phyloP scores from a whole-genome alignment of 2,329 filamentous ascomycete genomes.

The Fusarium buharicum region DNA sequence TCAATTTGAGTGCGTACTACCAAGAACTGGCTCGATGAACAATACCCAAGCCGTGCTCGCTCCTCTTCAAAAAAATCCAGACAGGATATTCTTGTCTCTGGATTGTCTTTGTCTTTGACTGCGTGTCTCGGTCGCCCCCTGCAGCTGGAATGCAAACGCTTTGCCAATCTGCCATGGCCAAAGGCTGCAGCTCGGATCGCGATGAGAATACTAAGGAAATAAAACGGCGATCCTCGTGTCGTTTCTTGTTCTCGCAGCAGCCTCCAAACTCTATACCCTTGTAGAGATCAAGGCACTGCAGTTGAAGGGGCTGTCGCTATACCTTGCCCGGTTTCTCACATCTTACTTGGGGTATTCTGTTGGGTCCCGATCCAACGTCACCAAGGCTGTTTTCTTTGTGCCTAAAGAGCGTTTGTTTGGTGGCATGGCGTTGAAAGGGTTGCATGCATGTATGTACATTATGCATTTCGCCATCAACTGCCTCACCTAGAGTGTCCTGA shows the following conservation, averaged over 20 bases:
- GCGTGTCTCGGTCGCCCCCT: slow-evolving; percentile 18
- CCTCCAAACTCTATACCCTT: slow-evolving; percentile 15
- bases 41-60: slow-evolving; percentile 2
- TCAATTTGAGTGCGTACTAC: slow-evolving; percentile 5
- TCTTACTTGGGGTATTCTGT: slow-evolving; percentile 23
- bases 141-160: slow-evolving; percentile 31
- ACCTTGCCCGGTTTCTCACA: slow-evolving; percentile 2
- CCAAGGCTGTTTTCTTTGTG: slow-evolving; percentile 21
- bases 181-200: neutral
- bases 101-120: slow-evolving; percentile 15
- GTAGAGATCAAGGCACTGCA: neutral
- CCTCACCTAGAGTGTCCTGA: slow-evolving; percentile 11
- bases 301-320: slow-evolving; percentile 14
- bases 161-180: slow-evolving; percentile 14
- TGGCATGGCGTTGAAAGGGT: slow-evolving; percentile 11
- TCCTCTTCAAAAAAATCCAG: slow-evolving; percentile 5
- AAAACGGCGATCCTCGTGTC: slow-evolving; percentile 3
- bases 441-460: too few species aligned
- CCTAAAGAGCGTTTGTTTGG: slow-evolving; percentile 14
- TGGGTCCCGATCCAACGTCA: slow-evolving; percentile 22
- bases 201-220: slow-evolving; percentile 1
- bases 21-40: slow-evolving; percentile 7
- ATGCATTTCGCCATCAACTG: slow-evolving; percentile 15
- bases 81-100: neutral
- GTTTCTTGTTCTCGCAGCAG: slow-evolving; percentile 1